These are phyloP conservation scores for Inonotus hispidus DNA, from an alignment of 1,284 basidiomycete species.

Conservation along the genomic window DNA sequence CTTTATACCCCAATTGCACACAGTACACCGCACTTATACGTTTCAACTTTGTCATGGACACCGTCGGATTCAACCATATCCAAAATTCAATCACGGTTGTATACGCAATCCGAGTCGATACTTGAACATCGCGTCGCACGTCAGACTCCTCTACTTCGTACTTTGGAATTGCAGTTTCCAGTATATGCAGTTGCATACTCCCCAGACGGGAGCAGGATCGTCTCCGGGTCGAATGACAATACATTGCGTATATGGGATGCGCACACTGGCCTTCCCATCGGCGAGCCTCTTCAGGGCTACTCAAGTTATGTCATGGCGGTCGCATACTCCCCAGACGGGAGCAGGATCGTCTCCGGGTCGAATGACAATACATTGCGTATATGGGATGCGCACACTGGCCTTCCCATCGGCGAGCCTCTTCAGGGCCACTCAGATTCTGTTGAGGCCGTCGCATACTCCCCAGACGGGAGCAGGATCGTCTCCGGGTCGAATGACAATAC, in stretches of 20 bases:
- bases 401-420: conserved; percentile 56
- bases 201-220: conserved; percentile 5
- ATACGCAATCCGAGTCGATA: background rate
- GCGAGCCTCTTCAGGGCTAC: no score
- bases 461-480: background rate
- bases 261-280: background rate
- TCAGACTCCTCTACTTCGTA: background rate
- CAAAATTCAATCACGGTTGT: background rate
- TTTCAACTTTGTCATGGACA: conserved; percentile 22
- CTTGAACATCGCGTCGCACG: background rate
- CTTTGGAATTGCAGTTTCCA: background rate
- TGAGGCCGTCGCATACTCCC: conserved; percentile 44
- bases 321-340: conserved; percentile 39
- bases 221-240: conserved; percentile 7
- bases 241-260: conserved; percentile 4
- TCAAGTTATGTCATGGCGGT: conserved; percentile 45
- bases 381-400: conserved; percentile 87
- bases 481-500: conserved; percentile 5
- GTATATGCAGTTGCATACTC: conserved; percentile 8
- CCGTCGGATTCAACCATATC: conserved; percentile 13
- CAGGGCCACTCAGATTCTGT: conserved; percentile 78
- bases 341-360: no score
- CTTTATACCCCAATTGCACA: conserved; percentile 17
- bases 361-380: conserved; percentile 82
- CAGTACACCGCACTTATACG: conserved; percentile 24